phyloP scores from a whole-genome alignment of 2,329 filamentous ascomycete genomes.

The Neonectria hederae region DNA sequence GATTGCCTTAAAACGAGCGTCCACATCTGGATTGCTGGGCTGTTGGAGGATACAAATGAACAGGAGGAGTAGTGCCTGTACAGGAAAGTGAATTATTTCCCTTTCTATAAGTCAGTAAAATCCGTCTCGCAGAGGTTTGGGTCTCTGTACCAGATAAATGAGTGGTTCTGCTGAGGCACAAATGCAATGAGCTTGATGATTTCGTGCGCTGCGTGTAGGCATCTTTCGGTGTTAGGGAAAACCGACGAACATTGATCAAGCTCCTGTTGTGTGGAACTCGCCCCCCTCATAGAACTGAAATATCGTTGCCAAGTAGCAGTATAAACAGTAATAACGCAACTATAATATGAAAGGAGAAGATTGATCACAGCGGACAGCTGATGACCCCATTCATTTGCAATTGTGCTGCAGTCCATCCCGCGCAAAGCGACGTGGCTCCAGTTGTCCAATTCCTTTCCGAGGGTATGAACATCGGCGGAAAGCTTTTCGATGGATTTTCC shows the following conservation, averaged over 20 bases:
- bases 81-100: constrained; percentile 12
- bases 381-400: constrained; percentile 6
- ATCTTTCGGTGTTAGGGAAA: constrained; percentile 13
- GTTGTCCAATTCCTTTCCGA: constrained; percentile 6
- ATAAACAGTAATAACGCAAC: constrained; percentile 11
- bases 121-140: too few relatives aligned
- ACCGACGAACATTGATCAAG: neutral
- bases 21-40: neutral
- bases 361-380: constrained; percentile 10
- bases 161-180: neutral
- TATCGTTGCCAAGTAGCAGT: constrained; percentile 11
- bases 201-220: constrained; percentile 13
- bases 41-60: constrained; percentile 17
- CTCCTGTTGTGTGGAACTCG: neutral
- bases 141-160: constrained; percentile 1
- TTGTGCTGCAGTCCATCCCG: neutral
- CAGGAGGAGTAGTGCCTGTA: constrained; percentile 11
- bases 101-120: neutral
- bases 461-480: neutral
- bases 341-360: constrained; percentile 13
- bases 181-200: constrained; percentile 7
- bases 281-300: constrained; percentile 11
- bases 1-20: constrained; percentile 1
- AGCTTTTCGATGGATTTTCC: constrained; percentile 5
- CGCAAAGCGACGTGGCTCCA: neutral